phyloP scores from a whole-genome alignment of 768 basidiomycete genomes.

The Neoboletus brunneissimus region DNA sequence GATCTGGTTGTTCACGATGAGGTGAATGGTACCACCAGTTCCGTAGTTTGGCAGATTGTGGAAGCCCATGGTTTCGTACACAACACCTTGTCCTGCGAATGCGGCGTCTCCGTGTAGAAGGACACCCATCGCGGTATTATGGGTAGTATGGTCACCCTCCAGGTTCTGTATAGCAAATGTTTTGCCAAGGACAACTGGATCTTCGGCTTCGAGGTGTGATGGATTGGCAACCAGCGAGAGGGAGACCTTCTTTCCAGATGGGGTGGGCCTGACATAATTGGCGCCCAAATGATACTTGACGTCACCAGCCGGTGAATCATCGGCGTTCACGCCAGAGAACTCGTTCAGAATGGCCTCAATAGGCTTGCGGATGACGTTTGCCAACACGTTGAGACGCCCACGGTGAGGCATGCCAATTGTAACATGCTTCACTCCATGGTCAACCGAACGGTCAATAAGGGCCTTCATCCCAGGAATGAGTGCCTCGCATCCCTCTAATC shows the following conservation, averaged over 20 bases:
- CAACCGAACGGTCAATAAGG: conserved; percentile 96
- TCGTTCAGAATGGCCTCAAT: conserved; percentile 98
- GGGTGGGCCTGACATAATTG: conserved; percentile 97
- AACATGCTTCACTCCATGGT: conserved; percentile 91
- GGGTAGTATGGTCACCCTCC: conserved; percentile 78
- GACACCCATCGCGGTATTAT: conserved; percentile 89
- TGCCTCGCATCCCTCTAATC: conserved; percentile 96
- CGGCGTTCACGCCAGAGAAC: conserved; percentile 74
- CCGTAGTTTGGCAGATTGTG: conserved; percentile 94
- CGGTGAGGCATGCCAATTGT: conserved; percentile 99
- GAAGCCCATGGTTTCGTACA: conserved; percentile 99
- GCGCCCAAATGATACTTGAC: conserved; percentile 99
- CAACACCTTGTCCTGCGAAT: conserved; percentile 96
- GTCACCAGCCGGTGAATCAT: conserved; percentile 87
- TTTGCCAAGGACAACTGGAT: conserved; percentile 98
- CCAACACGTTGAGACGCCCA: conserved; percentile 95
- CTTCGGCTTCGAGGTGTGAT: conserved; percentile 95
- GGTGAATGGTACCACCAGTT: conserved; percentile 95
- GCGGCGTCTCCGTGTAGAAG: conserved; percentile 97
- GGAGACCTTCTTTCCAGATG: conserved; percentile 95
- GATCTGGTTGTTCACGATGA: conserved; percentile 99
- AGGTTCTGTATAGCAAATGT: conserved; percentile 97
- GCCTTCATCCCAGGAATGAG: conserved; percentile 99
- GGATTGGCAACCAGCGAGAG: conserved; percentile 98
- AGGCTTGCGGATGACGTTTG: conserved; percentile 98